Base-by-base conservation (phyloP, 1,139 yeast species). In the Hyphopichia khmerensis region DNA sequence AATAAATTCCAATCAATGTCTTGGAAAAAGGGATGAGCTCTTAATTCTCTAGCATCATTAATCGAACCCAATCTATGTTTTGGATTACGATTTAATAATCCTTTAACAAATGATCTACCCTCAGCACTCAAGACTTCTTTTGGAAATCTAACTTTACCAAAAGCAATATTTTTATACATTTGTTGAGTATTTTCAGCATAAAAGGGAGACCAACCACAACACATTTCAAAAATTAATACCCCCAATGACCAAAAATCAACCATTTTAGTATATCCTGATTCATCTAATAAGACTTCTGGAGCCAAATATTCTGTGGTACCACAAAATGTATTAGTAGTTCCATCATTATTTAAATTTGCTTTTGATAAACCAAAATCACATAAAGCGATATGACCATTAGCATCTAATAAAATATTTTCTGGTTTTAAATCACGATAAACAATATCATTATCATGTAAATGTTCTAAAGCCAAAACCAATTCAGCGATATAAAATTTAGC, bases 121-220 rank as follows among this genome's bases (percentile, higher is more conserved):
- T 90, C 96, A 6, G 88, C 78, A 43, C 96, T 86, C 46, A 93
- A 72, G 11, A 93, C 95, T 59, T 93, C 98, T 61, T 91, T 89
- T 37, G 99, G 99, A 66, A 93, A 93, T 56, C 96, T 78, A 26
- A 93, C 98, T 63, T 93, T 93, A 48, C 99, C 98, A 68, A 90
- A 93, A 2, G 98, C 98, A 68, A 93, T 93, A 66, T 93, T 93
- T 69, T 91, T 91, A 71, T 93, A 93, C 98, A 93, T 93, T 66
- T 91, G 96, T 69, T 93, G 98, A 41, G 96, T 89, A 62, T 88
- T 93, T 49, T 91, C 97, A 35, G 98, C 98, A 60, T 89, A 91
- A 63, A 93, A 93, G 42, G 99, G 99, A n/a, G 96, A 87, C 98
- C 98, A 93, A 35, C 99, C 99, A 68, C 98, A 93, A 64, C 97